Base-by-base conservation (phyloP, 192 early-diverging fungal genomes). In the Chytriomyces sp. region DNA sequence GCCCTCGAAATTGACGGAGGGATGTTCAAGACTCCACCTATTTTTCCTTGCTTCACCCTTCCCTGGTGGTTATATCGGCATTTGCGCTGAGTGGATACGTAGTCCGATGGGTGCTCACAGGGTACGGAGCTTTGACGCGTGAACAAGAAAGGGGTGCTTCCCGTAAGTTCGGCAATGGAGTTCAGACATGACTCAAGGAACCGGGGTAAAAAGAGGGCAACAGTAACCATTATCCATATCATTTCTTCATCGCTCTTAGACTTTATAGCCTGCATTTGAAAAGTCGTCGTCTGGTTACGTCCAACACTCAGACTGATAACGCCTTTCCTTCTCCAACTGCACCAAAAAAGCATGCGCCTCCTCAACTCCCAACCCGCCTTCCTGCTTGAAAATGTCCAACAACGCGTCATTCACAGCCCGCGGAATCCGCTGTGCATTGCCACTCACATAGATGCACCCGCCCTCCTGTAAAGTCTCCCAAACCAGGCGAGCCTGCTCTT, bases 261-360 rank as follows among this genome's bases (percentile, higher is more conserved):
- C n/a, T n/a, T n/a, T n/a, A n/a, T n/a, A n/a, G n/a, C n/a, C n/a
- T n/a, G n/a, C n/a, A n/a, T 44, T 44, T 44, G 7, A 7, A 44
- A 44, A 7, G 7, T 44, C 41, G n/a, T 44, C 41, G 7, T 44
- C 10, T 28, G 60, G 4, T 57, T 36, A 94, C 34, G 85, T 81
- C 93, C 93, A 97, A 66, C 91, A 92, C 62, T 97, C 95, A 44
- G 92, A 88, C 81, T 95, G 94, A 74, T 90, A 94, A 55, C 90
- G 74, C 31, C 89, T 79, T 2, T 78, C 74, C 64, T 88, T 91
- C 62, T 86, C 87, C 82, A 94, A 84, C 4, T 17, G 33, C n/a
- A 39, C 78, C 59, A 93, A 80, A 73, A 88, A 89, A 14, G 73
- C 76, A 22, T 80, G 69, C 8, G 93, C 91, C 52, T 89, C 78